A percentile compares a stretch with the other conserved stretches of the same genome.
Evolutionary conservation across 1,284 basidiomycete species (phyloP).

Genomic region (Ceratobasidium sp.): DNA sequence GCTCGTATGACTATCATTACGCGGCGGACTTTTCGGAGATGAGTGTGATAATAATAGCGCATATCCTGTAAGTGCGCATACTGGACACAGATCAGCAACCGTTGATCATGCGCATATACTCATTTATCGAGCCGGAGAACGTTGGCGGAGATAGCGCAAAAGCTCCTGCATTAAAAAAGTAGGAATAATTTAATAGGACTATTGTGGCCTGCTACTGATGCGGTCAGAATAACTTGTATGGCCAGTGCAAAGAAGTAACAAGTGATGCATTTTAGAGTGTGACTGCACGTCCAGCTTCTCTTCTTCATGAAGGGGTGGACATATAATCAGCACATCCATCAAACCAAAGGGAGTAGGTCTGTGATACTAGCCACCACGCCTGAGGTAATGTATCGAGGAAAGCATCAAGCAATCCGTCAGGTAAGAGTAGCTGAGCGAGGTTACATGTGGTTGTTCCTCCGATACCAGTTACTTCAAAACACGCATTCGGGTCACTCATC

Average conservation of each 20-base stretch:
- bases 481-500: constrained; percentile 11
- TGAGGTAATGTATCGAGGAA: constrained; percentile 7
- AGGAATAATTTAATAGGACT: too few relatives aligned
- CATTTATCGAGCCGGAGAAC: too few relatives aligned
- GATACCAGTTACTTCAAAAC: not conserved
- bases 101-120: too few relatives aligned
- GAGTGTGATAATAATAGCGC: too few relatives aligned
- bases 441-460: constrained; percentile 1
- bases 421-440: not conserved
- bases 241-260: constrained; percentile 35
- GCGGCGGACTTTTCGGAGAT: too few relatives aligned
- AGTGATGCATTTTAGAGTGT: not conserved
- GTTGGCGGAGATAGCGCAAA: too few relatives aligned
- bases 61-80: too few relatives aligned
- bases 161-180: too few relatives aligned
- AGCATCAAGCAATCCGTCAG: not conserved
- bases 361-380: not conserved
- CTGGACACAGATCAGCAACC: too few relatives aligned
- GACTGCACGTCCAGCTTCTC: constrained; percentile 18
- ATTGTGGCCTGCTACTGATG: too few relatives aligned
- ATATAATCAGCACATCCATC: not conserved
- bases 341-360: not conserved
- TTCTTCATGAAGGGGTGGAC: constrained; percentile 23
- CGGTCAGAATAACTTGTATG: constrained; percentile 1
- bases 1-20: too few relatives aligned